phyloP scores from a whole-genome alignment of 495 filamentous ascomycete species.

The Trichoderma reesei region DNA sequence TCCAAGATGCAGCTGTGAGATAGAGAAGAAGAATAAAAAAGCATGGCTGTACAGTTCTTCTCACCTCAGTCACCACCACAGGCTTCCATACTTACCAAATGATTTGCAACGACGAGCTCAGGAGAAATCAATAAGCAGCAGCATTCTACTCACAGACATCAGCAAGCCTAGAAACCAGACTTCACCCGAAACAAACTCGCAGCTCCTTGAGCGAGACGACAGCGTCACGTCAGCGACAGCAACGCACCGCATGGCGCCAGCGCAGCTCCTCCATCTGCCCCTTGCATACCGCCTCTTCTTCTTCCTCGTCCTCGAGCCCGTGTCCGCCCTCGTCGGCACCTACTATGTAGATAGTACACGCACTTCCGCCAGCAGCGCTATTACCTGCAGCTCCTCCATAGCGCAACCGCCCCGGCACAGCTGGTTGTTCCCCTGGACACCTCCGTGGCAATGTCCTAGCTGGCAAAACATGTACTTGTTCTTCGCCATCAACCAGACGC shows the following conservation, averaged over 20 bases:
- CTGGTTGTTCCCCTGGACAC: slow-evolving; percentile 36
- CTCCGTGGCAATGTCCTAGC: slow-evolving; percentile 49
- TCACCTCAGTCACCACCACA: too few relatives aligned
- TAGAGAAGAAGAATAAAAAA: too few relatives aligned
- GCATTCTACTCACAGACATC: too few relatives aligned
- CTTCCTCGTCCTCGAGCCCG: slow-evolving; percentile 50
- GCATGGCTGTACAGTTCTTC: too few relatives aligned
- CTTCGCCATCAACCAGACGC: slow-evolving; percentile 59
- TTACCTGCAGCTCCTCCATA: slow-evolving; percentile 54
- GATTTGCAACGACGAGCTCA: too few relatives aligned
- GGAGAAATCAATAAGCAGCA: too few relatives aligned
- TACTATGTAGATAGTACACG: too few relatives aligned
- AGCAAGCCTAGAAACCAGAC: too few relatives aligned
- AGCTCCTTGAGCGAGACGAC: too few relatives aligned
- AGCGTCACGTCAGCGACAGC: background rate
- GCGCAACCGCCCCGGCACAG: slow-evolving; percentile 25
- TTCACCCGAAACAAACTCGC: too few relatives aligned
- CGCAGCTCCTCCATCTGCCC: slow-evolving; percentile 18
- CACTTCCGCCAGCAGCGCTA: slow-evolving; percentile 40
- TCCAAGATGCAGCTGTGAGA: background rate
- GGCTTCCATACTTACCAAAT: too few relatives aligned
- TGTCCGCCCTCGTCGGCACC: slow-evolving; percentile 56
- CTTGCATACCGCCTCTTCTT: slow-evolving; percentile 37
- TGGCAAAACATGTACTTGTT: slow-evolving; percentile 56
- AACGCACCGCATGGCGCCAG: slow-evolving; percentile 10